Percentiles rank a stretch among this genome's conserved stretches.
Evolutionary conservation across 495 filamentous ascomycete species (phyloP).

Genomic region (Talaromyces trachyspermus): DNA sequence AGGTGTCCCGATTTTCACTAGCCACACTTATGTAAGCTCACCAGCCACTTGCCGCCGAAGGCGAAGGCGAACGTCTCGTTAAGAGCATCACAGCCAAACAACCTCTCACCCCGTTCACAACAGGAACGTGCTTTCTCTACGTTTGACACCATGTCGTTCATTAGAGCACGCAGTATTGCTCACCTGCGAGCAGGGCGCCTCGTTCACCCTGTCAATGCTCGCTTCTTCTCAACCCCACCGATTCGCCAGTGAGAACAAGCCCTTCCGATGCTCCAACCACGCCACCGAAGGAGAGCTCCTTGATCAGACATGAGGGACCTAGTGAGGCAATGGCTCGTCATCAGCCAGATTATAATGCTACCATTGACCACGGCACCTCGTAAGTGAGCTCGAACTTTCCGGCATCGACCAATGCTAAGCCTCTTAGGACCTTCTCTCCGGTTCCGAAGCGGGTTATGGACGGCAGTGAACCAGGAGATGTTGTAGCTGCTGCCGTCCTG

Average conservation of each 20-base stretch:
- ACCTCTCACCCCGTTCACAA: background rate
- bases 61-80: constrained; percentile 4
- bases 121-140: constrained; percentile 1
- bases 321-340: constrained; percentile 50
- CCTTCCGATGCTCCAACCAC: constrained; percentile 34
- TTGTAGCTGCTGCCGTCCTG: constrained; percentile 72
- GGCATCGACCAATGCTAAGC: constrained; percentile 17
- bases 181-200: constrained; percentile 29
- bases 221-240: constrained; percentile 26
- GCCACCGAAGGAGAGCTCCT: constrained; percentile 28
- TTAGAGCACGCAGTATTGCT: constrained; percentile 34
- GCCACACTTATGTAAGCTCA: constrained; percentile 10
- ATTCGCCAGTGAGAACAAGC: constrained; percentile 30
- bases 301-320: constrained; percentile 48
- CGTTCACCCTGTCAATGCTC: constrained; percentile 27
- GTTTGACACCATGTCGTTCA: constrained; percentile 34
- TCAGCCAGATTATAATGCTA: constrained; percentile 71
- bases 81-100: too few species aligned
- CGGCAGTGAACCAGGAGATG: constrained; percentile 73
- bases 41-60: constrained; percentile 6
- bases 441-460: constrained; percentile 83
- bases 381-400: constrained; percentile 32
- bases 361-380: constrained; percentile 76
- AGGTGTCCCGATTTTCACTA: constrained; percentile 1
- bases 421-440: constrained; percentile 71